phyloP scores from a whole-genome alignment of 345 rosid genomes.

The Gossypium australe region DNA sequence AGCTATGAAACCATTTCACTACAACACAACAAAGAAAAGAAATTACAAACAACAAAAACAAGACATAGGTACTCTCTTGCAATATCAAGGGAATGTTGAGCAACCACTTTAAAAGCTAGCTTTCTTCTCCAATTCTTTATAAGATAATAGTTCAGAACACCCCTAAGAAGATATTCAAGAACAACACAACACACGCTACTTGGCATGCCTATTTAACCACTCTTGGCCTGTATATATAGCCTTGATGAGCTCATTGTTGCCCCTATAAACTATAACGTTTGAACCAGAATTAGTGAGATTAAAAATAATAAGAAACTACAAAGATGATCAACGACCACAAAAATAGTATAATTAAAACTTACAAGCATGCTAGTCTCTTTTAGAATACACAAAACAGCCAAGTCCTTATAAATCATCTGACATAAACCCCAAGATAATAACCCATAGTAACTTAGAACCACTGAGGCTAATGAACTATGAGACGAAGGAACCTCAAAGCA shows the following conservation, averaged over 20 bases:
- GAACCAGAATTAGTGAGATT: conserved; percentile 11
- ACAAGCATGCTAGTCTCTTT: background rate
- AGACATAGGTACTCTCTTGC: conserved; percentile 66
- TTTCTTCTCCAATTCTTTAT: conserved; percentile 87
- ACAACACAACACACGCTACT: conserved; percentile 45
- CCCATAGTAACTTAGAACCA: background rate
- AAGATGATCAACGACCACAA: background rate
- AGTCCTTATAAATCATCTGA: too few species aligned
- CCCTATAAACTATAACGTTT: conserved; percentile 65
- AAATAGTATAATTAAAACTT: background rate
- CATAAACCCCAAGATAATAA: conserved; percentile 1
- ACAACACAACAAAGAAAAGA: background rate
- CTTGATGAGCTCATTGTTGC: conserved; percentile 91
- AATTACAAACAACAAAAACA: background rate
- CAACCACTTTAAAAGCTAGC: conserved; percentile 83
- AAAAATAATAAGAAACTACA: background rate
- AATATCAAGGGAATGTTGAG: conserved; percentile 89
- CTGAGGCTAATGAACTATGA: background rate
- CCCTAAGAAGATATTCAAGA: conserved; percentile 71
- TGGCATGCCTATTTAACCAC: conserved; percentile 80
- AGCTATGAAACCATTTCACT: background rate
- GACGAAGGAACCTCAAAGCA: background rate
- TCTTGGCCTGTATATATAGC: conserved; percentile 66
- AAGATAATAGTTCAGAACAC: conserved; percentile 72
- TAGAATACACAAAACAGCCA: background rate